Base-by-base conservation (phyloP, 305 asterid genomes). In the Striga hermonthica region DNA sequence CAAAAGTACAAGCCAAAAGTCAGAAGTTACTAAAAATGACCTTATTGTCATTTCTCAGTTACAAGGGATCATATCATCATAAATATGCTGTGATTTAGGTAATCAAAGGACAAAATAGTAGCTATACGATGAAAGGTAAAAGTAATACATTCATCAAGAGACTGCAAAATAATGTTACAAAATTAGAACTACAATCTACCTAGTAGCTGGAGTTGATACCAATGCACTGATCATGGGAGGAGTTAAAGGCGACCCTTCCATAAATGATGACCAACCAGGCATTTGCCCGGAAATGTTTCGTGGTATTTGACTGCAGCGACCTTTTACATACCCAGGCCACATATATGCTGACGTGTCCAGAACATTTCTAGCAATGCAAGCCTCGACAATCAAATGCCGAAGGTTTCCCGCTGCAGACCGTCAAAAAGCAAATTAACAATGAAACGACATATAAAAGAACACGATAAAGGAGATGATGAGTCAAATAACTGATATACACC, bases 261-360 rank as follows among this genome's bases (percentile, higher is more conserved):
- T 74, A 55, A 88, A 77, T 64, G 99, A 88, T 73, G 99, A 80
- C 99, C 99, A 93, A 16, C 96, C 88, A 72, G 88, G 80, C 65
- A 79, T 73, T 78, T 85, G 96, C 56, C 84, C 85, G 4, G 96
- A 80, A 72, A 86, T 67, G 73, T 77, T 86, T 62, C 88, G 85
- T 65, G 97, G 96, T 66, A 90, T 77, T 79, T 90, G 96, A 72
- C 78, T 85, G 74, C 86, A 71, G 57, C 74, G 94, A 62, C 96
- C 92, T 76, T 85, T 90, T 64, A 93, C 96, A 78, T 93, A 93
- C 66, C 99, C 96, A 57, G 96, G 95, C 97, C 99, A 93, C 76
- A 76, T 62, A 81, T 93, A 93, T 57, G 99, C 92, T 39, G 95
- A 86, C 38, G 96, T 90, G 67, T 90, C 96, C 89, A 93, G 73